phyloP scores from a whole-genome alignment of 495 filamentous ascomycete species.

The Neurospora pannonica region DNA sequence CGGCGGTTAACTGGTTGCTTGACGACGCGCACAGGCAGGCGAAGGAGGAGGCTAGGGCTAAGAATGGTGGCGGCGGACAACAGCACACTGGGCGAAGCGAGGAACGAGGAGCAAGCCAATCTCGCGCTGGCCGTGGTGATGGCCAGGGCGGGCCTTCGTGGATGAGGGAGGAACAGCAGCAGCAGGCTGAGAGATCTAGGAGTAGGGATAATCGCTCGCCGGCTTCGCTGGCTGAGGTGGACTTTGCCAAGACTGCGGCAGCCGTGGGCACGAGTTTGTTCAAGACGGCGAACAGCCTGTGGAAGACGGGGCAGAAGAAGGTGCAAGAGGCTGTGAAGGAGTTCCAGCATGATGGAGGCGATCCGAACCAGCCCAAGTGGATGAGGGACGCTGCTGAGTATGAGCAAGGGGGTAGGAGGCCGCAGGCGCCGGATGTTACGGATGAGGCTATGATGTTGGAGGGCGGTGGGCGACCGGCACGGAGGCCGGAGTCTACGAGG shows the following conservation, averaged over 20 bases:
- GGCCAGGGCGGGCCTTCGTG: conserved; percentile 23
- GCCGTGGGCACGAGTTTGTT: conserved; percentile 74
- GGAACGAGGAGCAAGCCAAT: conserved; percentile 22
- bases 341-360: conserved; percentile 60
- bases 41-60: conserved; percentile 37
- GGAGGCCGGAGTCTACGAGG: conserved; percentile 16
- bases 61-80: conserved; percentile 13
- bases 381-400: conserved; percentile 59
- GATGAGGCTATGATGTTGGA: conserved; percentile 94
- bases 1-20: conserved; percentile 80
- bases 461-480: conserved; percentile 42
- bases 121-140: conserved; percentile 12
- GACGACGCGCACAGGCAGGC: conserved; percentile 77
- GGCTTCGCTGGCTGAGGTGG: conserved; percentile 50
- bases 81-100: conserved; percentile 12
- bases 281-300: conserved; percentile 88
- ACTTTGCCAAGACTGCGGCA: conserved; percentile 70
- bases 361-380: conserved; percentile 86
- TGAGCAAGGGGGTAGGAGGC: conserved; percentile 16
- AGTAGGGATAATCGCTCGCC: conserved; percentile 49
- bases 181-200: conserved; percentile 28
- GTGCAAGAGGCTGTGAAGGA: conserved; percentile 92
- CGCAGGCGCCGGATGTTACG: conserved; percentile 42
- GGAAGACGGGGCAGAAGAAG: conserved; percentile 89
- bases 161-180: conserved; percentile 23